Percentiles rank a stretch among this genome's conserved stretches.
These are phyloP conservation scores for Tetrahymena borealis DNA, from an alignment of 73 alveolate genomes.

Conservation along the genomic window DNA sequence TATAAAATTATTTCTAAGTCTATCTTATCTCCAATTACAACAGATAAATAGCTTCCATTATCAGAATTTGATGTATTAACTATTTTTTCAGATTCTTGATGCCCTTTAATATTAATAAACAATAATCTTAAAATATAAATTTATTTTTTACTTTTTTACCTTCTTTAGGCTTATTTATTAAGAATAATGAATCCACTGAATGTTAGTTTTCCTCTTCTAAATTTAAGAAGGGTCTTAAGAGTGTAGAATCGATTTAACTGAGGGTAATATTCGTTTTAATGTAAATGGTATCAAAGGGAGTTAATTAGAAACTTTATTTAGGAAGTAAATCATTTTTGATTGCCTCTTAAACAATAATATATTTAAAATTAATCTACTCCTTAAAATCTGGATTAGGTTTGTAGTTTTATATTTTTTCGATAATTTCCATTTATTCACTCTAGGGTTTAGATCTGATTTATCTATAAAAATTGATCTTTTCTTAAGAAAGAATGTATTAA, in stretches of 20 bases:
- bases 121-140: background rate
- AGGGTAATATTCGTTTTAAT: background rate
- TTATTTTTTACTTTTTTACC: too few relatives aligned
- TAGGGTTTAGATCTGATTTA: background rate
- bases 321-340: background rate
- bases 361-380: background rate
- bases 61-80: background rate
- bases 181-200: background rate
- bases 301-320: background rate
- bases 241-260: background rate
- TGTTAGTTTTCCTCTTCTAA: background rate
- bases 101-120: background rate
- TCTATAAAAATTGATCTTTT: background rate
- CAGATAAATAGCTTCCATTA: background rate
- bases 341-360: background rate
- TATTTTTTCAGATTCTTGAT: background rate
- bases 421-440: background rate
- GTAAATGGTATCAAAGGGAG: background rate
- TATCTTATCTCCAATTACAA: background rate
- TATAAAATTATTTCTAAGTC: background rate
- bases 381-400: background rate
- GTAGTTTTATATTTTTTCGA: background rate
- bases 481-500: background rate
- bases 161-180: background rate
- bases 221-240: background rate